A percentile compares a stretch with the other conserved stretches of the same genome.
These are phyloP conservation scores for Friedmanniomyces simplex DNA, from an alignment of 495 filamentous ascomycete genomes.

Conservation along the genomic window DNA sequence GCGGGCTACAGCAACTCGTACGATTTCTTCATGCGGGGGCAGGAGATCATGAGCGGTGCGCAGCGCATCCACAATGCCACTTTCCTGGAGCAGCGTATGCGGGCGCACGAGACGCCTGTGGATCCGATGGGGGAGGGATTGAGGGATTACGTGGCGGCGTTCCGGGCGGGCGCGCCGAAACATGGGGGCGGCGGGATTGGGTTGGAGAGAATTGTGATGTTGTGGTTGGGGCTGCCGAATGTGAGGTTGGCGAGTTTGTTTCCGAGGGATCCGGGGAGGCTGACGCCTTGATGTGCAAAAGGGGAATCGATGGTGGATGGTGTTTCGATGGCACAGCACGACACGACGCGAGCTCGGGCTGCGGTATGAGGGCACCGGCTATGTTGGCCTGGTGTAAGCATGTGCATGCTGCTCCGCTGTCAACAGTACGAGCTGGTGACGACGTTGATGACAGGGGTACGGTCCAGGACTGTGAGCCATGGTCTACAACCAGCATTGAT, in stretches of 20 bases:
- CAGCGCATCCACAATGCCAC: slow-evolving; percentile 72
- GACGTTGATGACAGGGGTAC: no score
- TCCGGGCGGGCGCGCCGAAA: slow-evolving; percentile 65
- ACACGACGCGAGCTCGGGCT: no score
- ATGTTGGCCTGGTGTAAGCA: no score
- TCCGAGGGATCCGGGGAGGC: slow-evolving; percentile 74
- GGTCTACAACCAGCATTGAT: no score
- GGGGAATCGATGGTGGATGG: no score
- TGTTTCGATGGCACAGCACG: no score
- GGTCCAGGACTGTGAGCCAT: no score
- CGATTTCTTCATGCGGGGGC: slow-evolving; percentile 89
- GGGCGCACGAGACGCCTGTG: slow-evolving; percentile 52
- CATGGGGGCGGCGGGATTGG: slow-evolving; percentile 85
- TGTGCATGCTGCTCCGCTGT: no score
- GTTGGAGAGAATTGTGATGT: slow-evolving; percentile 79
- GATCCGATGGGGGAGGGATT: slow-evolving; percentile 64
- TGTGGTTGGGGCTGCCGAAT: slow-evolving; percentile 74
- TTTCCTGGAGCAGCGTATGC: slow-evolving; percentile 58
- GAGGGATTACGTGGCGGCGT: slow-evolving; percentile 75
- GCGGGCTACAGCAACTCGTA: slow-evolving; percentile 68
- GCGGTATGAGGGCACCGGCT: no score
- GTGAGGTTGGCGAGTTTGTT: slow-evolving; percentile 70
- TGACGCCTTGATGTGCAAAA: slow-evolving; percentile 52
- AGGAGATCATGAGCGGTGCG: slow-evolving; percentile 80
- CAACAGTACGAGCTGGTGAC: no score